These are phyloP conservation scores for Eragrostis curvula DNA, from an alignment of 176 grass and related monocot species.

Conservation along the genomic window DNA sequence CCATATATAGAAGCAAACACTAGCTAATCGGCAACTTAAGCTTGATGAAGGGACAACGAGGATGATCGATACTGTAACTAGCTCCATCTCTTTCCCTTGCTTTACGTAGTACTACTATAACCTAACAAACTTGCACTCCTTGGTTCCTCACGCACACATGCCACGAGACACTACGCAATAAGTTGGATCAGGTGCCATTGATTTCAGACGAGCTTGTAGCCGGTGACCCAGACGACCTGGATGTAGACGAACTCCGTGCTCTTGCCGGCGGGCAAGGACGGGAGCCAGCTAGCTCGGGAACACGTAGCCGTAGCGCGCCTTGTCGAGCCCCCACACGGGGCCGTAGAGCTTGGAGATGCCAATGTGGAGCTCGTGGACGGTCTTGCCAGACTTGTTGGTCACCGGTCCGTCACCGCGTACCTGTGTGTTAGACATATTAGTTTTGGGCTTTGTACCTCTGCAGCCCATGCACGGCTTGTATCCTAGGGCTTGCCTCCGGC, in stretches of 20 bases:
- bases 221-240: slow-evolving; percentile 67
- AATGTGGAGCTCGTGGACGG: slow-evolving; percentile 63
- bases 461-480: too few species aligned
- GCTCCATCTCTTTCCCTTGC: slow-evolving; percentile 51
- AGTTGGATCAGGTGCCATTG: not conserved
- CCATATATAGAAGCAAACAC: not conserved
- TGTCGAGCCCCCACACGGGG: slow-evolving; percentile 70
- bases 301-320: slow-evolving; percentile 64
- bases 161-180: not conserved
- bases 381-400: slow-evolving; percentile 75
- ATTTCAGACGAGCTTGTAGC: slow-evolving; percentile 73
- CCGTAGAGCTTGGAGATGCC: slow-evolving; percentile 62
- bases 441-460: too few species aligned
- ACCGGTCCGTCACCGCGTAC: slow-evolving; percentile 65
- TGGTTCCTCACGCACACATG: not conserved
- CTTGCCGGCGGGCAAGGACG: slow-evolving; percentile 55
- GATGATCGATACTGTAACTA: slow-evolving; percentile 50
- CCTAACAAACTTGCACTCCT: slow-evolving; percentile 40
- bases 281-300: too few species aligned
- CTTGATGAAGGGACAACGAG: slow-evolving; percentile 38
- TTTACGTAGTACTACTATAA: not conserved
- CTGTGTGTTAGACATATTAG: too few species aligned
- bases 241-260: slow-evolving; percentile 75
- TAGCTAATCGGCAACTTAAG: slow-evolving; percentile 1
- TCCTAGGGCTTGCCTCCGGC: too few species aligned